These are phyloP conservation scores for Metschnikowia shivogae DNA, from an alignment of 805 yeast species.

Conservation along the genomic window DNA sequence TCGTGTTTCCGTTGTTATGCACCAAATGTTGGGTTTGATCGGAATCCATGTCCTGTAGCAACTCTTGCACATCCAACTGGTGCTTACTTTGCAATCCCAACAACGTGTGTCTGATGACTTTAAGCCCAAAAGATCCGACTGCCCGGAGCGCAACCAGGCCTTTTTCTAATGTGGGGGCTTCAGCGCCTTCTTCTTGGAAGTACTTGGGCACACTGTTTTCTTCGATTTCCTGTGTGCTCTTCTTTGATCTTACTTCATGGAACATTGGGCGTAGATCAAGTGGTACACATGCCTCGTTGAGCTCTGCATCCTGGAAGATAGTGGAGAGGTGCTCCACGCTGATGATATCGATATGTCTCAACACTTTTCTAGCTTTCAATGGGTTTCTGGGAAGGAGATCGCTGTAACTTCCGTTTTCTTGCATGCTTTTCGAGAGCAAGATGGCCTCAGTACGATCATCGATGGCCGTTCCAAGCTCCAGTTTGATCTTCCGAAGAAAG, in stretches of 20 bases:
- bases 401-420: slow-evolving; percentile 11
- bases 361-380: slow-evolving; percentile 25
- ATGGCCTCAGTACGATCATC: slow-evolving; percentile 62
- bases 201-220: slow-evolving; percentile 20
- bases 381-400: slow-evolving; percentile 9
- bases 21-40: slow-evolving; percentile 26
- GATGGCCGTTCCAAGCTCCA: slow-evolving; percentile 24
- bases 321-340: slow-evolving; percentile 45
- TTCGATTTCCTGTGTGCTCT: slow-evolving; percentile 4
- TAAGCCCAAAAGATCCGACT: slow-evolving; percentile 74
- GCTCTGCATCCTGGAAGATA: slow-evolving; percentile 23
- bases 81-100: slow-evolving; percentile 33
- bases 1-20: slow-evolving; percentile 29
- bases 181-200: slow-evolving; percentile 26
- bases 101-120: slow-evolving; percentile 71
- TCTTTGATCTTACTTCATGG: slow-evolving; percentile 20
- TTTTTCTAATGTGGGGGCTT: slow-evolving; percentile 46
- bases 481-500: slow-evolving; percentile 33
- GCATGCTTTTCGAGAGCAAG: slow-evolving; percentile 41
- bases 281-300: slow-evolving; percentile 31
- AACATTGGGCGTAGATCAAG: slow-evolving; percentile 29
- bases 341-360: slow-evolving; percentile 49
- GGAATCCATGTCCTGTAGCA: slow-evolving; percentile 26
- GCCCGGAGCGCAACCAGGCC: slow-evolving; percentile 53
- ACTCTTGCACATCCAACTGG: slow-evolving; percentile 21